These are phyloP conservation scores for Paramecium octaurelia DNA, from an alignment of 73 alveolate species.

Conservation along the genomic window DNA sequence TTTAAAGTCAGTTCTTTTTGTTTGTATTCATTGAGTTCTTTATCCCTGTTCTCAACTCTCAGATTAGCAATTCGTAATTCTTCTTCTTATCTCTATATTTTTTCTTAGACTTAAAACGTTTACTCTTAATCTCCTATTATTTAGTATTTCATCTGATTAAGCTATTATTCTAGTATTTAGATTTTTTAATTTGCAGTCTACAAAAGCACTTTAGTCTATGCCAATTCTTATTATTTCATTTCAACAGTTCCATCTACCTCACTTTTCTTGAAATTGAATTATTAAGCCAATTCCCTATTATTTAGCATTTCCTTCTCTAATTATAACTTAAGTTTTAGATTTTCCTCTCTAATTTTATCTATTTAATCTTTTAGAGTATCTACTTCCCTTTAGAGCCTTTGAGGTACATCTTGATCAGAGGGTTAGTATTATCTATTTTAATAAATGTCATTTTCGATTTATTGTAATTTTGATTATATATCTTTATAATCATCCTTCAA, in stretches of 20 bases:
- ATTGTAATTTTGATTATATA: not conserved
- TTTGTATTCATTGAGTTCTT: not conserved
- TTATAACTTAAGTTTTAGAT: not conserved
- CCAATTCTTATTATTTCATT: not conserved
- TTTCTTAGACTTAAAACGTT: not conserved
- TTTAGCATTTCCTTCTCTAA: not conserved
- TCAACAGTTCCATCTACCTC: conserved; percentile 6
- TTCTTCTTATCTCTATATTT: conserved; percentile 17
- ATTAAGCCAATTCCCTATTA: not conserved
- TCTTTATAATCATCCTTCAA: not conserved
- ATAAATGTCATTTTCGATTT: not conserved
- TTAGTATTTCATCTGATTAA: not conserved
- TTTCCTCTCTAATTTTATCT: conserved; percentile 25
- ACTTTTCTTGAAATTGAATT: not conserved
- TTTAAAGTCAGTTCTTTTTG: not conserved
- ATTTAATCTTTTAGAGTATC: not conserved
- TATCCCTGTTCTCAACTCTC: not conserved
- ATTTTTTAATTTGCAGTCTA: not conserved
- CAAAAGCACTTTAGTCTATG: not conserved
- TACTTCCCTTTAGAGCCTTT: not conserved
- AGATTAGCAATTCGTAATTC: not conserved
- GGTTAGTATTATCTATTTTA: not conserved
- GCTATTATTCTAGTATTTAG: not conserved
- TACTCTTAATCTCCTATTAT: not conserved
- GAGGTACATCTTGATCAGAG: not conserved